A percentile compares a stretch with the other conserved stretches of the same genome.
These are phyloP conservation scores for Mycena vitilis DNA, from an alignment of 768 basidiomycete species.

Conservation along the genomic window DNA sequence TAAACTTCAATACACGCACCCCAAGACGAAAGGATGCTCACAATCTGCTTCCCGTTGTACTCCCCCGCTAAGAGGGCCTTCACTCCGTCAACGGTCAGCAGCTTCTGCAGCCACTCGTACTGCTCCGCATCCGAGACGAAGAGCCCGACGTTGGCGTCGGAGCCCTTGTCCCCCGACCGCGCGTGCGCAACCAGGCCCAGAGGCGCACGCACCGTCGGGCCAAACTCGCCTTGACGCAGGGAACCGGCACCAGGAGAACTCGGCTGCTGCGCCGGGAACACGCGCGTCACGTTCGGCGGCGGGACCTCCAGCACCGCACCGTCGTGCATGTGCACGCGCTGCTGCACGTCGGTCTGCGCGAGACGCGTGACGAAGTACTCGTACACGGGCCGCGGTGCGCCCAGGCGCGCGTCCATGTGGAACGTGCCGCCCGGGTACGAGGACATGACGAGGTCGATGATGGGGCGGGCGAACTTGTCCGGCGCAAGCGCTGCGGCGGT, in stretches of 20 bases:
- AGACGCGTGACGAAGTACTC: constrained; percentile 35
- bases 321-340: constrained; percentile 29
- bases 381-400: constrained; percentile 26
- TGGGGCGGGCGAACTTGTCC: constrained; percentile 22
- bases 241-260: constrained; percentile 4
- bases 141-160: constrained; percentile 35
- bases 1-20: neutral
- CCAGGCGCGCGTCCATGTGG: constrained; percentile 28
- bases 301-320: constrained; percentile 30
- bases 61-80: constrained; percentile 30
- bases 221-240: constrained; percentile 8
- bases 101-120: constrained; percentile 27
- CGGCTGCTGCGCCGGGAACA: constrained; percentile 30
- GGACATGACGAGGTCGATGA: constrained; percentile 34
- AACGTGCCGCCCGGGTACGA: constrained; percentile 35
- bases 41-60: constrained; percentile 34
- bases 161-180: constrained; percentile 36
- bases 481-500: constrained; percentile 18
- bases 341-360: constrained; percentile 25
- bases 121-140: constrained; percentile 22
- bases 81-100: constrained; percentile 29
- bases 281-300: constrained; percentile 26
- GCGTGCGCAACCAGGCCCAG: constrained; percentile 31
- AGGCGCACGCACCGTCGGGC: constrained; percentile 32
- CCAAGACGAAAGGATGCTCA: neutral